A percentile compares a stretch with the other conserved stretches of the same genome.
phyloP scores from a whole-genome alignment of 2,329 filamentous ascomycete genomes.

The Fusarium bulbicola region DNA sequence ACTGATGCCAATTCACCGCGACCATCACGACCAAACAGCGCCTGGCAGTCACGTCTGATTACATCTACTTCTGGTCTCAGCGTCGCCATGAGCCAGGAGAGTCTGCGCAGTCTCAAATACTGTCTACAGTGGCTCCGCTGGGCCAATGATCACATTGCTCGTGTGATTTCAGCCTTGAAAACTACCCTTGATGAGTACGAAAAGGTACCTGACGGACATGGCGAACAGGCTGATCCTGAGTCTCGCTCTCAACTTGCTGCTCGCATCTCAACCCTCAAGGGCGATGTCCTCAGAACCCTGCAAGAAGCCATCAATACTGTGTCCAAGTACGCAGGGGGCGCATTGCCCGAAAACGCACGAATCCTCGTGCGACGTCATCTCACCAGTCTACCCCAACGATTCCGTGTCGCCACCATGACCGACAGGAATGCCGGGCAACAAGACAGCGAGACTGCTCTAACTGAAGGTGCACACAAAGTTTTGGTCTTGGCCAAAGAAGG shows the following conservation, averaged over 20 bases:
- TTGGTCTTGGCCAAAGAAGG: slow-evolving; percentile 89
- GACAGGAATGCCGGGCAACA: slow-evolving; percentile 40
- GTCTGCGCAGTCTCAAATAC: slow-evolving; percentile 82
- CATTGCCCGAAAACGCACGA: slow-evolving; percentile 87
- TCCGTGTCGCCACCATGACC: slow-evolving; percentile 73
- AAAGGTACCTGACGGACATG: slow-evolving; percentile 37
- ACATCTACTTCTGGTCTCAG: slow-evolving; percentile 91
- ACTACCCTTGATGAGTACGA: slow-evolving; percentile 85
- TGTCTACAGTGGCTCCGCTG: slow-evolving; percentile 82
- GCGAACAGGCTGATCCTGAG: slow-evolving; percentile 2
- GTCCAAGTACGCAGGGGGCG: slow-evolving; percentile 89
- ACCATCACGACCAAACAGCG: slow-evolving; percentile 44
- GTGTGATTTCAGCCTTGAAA: slow-evolving; percentile 78
- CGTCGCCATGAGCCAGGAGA: slow-evolving; percentile 90
- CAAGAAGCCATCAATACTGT: slow-evolving; percentile 86
- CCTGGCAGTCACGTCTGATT: slow-evolving; percentile 85
- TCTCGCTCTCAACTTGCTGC: slow-evolving; percentile 60
- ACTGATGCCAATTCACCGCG: slow-evolving; percentile 48
- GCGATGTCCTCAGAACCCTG: slow-evolving; percentile 79
- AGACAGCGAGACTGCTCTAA: slow-evolving; percentile 50
- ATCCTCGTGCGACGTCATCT: slow-evolving; percentile 85
- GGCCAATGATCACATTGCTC: slow-evolving; percentile 83
- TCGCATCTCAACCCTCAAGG: slow-evolving; percentile 72
- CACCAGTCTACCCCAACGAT: slow-evolving; percentile 84
- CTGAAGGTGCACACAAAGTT: slow-evolving; percentile 76